Evolutionary conservation across 202 grass and related monocot genomes (phyloP), one percentile per base, ranked within the genome.

Genomic region (Schoenoplectus triqueter): DNA sequence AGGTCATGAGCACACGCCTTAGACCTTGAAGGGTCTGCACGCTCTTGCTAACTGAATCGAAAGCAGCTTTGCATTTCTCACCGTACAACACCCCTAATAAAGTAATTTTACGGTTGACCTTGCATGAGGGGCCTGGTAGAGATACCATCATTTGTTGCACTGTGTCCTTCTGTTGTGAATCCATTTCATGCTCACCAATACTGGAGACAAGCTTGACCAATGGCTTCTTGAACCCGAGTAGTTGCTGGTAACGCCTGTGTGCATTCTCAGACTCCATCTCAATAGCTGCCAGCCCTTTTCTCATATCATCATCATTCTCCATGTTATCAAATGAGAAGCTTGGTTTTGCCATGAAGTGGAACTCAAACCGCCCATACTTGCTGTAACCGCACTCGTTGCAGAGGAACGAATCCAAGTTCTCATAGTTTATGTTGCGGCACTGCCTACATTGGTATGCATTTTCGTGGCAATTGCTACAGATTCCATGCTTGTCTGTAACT

Each of bases 131-230:
- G 50, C 95, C 95, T 86, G 95, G 92, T 60, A 98, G 89, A 81
- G 95, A 98, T n/a, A 98, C 92, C 91, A 98, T 95, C 95, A 98
- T 98, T 89, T 98, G 95, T 86, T 98, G 95, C 44, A 98, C 91
- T 69, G 92, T 92, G 90, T 98, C 92, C 83, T 98, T 98, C 78
- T 98, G 95, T 86, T 98, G 95, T 15, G 91, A 89, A 90, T 98
- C 95, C 82, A 93, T 89, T 77, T 98, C 95, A 74, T 95, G 91
- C 85, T 98, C 95, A 71, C 95, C 95, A 79, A 98, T 95, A 87
- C 92, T 98, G 57, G 92, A 95, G 84, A 98, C 95, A 80, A 98
- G 88, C 84, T 98, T 98, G 67, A 98, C 90, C 10, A 98, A 85
- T 86, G 95, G 95, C 77, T 98, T 98, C 86, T 98, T 98, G 86